These are phyloP conservation scores for Blastobotrys aristatus DNA, from an alignment of 1,139 yeast genomes.

Conservation along the genomic window DNA sequence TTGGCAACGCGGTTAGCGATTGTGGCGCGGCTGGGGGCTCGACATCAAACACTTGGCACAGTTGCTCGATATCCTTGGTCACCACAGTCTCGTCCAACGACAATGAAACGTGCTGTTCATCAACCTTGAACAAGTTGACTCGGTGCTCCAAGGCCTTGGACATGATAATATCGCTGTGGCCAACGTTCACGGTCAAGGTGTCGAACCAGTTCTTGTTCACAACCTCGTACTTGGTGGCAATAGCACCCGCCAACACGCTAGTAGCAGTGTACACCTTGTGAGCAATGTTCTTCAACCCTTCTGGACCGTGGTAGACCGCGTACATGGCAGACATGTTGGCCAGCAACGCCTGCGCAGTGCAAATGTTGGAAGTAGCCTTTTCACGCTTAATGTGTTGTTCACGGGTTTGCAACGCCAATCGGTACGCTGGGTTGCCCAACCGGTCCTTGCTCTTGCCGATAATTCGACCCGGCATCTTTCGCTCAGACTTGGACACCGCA, in stretches of 20 bases:
- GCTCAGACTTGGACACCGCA: slow-evolving; percentile 69
- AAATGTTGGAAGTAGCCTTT: slow-evolving; percentile 94
- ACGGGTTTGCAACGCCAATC: slow-evolving; percentile 94
- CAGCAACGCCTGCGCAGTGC: slow-evolving; percentile 94
- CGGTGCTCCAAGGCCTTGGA: slow-evolving; percentile 56
- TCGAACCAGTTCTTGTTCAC: slow-evolving; percentile 73
- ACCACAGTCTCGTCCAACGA: slow-evolving; percentile 86
- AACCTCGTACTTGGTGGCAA: slow-evolving; percentile 37
- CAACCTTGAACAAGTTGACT: slow-evolving; percentile 71
- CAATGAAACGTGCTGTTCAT: slow-evolving; percentile 58
- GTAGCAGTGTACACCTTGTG: slow-evolving; percentile 73
- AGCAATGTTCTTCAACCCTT: slow-evolving; percentile 81
- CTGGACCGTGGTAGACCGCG: slow-evolving; percentile 94
- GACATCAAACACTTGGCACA: slow-evolving; percentile 48
- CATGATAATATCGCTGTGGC: slow-evolving; percentile 54
- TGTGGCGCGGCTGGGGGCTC: slow-evolving; percentile 18
- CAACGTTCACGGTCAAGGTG: slow-evolving; percentile 67
- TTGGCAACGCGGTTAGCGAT: slow-evolving; percentile 41
- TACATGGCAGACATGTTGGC: slow-evolving; percentile 96
- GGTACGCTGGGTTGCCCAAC: slow-evolving; percentile 77
- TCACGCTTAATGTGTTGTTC: slow-evolving; percentile 97
- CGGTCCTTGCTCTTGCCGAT: slow-evolving; percentile 93
- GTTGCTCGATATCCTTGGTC: slow-evolving; percentile 51
- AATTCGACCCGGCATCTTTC: slow-evolving; percentile 95
- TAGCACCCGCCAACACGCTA: slow-evolving; percentile 58